These are phyloP conservation scores for Durio zibethinus DNA, from an alignment of 345 rosid species.

Conservation along the genomic window DNA sequence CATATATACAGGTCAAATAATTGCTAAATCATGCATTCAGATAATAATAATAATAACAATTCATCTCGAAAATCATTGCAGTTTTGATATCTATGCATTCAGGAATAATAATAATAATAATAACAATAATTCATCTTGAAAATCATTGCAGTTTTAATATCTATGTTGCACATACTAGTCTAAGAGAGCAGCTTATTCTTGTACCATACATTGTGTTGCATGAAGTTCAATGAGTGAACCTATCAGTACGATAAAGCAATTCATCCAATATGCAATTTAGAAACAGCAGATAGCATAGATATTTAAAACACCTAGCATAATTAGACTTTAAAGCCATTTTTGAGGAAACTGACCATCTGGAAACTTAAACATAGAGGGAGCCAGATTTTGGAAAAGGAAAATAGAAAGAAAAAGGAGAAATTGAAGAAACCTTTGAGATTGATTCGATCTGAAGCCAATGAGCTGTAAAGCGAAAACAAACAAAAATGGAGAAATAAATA, in stretches of 20 bases:
- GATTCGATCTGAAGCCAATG: constrained; percentile 18
- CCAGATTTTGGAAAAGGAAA: no score
- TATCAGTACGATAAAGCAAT: neutral
- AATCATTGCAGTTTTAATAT: neutral
- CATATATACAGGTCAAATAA: neutral
- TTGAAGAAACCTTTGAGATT: constrained; percentile 10
- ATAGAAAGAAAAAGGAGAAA: neutral
- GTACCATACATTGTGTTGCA: neutral
- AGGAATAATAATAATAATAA: no score
- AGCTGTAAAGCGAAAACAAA: constrained; percentile 6
- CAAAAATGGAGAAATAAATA: neutral
- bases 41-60: neutral
- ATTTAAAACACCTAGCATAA: neutral
- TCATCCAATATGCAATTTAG: neutral
- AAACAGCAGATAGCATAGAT: neutral
- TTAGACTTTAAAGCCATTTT: neutral
- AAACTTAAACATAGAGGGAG: neutral
- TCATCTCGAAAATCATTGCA: neutral
- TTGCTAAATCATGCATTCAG: neutral
- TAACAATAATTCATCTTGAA: neutral
- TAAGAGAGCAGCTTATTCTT: neutral
- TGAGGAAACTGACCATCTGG: neutral
- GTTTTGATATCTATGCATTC: neutral
- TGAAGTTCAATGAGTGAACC: neutral
- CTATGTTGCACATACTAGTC: neutral